Base-by-base conservation (phyloP, 2,329 filamentous ascomycete species). In the Colletotrichum karsti region DNA sequence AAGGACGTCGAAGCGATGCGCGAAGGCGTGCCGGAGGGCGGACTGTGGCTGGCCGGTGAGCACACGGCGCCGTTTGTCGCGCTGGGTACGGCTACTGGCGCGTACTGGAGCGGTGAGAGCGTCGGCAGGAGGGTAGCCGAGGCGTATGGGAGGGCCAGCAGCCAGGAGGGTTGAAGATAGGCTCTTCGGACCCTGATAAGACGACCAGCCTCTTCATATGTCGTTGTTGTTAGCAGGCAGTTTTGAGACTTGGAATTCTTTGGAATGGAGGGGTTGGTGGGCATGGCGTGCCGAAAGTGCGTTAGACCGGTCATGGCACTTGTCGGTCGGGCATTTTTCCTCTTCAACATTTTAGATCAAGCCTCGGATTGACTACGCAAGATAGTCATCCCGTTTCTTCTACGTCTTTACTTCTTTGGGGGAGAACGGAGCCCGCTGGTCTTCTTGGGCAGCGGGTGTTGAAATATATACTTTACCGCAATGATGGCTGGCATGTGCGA, bases 41-140 rank as follows among this genome's bases (percentile, higher is more conserved):
- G 92, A 0, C 76, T 97, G 8, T 97, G 94, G 94, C 84, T 97
- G 71, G 94, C 94, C 0, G 94, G 94, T 0, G 94, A 97, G 80
- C 94, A 97, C 80, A 97, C 94, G 22, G 91, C 93, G 61, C 94
- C 95, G 5, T 97, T 97, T 81, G 90, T 97, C 28, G 94, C 93
- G 10, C 79, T 98, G 69, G 95, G 95, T 0, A 98, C 95, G 5
- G 92, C 91, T 12, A 97, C 94, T 1, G 95, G 95, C 1, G 95
- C 95, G 10, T 98, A 94, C 78, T 97, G 93, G 93, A 94, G 92
- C 77, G 95, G 95, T 1, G 93, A 97, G 81, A 87, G 86, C 20
- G 92, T 94, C 35, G 94, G 87, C 1, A 86, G 83, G 77, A 87
- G 90, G 75, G 88, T 94, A 65, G 81, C 83, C 1, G 83, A 85